A percentile compares a stretch with the other conserved stretches of the same genome.
These are phyloP conservation scores for Podaxis sp. DNA, from an alignment of 768 basidiomycete species.

Conservation along the genomic window DNA sequence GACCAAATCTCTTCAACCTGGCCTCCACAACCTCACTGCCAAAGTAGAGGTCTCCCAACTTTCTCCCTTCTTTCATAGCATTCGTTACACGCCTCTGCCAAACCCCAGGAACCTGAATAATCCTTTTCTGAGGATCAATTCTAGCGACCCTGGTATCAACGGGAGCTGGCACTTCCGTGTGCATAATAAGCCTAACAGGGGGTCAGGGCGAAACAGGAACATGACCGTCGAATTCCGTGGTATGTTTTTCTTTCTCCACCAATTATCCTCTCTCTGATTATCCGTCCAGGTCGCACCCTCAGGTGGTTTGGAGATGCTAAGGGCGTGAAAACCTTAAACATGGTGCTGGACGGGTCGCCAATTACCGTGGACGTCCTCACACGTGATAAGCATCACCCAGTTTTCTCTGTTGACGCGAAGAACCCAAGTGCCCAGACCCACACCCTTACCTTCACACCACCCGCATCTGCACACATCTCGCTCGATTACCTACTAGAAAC, in stretches of 20 bases:
- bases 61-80: conserved; percentile 3
- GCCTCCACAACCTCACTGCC: background rate
- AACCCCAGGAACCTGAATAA: background rate
- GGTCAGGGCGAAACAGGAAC: background rate
- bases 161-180: background rate
- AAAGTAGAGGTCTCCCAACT: background rate
- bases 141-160: background rate
- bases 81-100: background rate
- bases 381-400: background rate
- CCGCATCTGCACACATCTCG: too few relatives aligned
- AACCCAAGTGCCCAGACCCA: background rate
- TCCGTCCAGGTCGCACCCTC: too few relatives aligned
- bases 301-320: too few relatives aligned
- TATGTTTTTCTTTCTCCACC: too few relatives aligned
- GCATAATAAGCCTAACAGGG: background rate
- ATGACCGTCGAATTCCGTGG: too few relatives aligned
- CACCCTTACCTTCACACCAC: background rate
- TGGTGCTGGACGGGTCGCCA: background rate
- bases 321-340: background rate
- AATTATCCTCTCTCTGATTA: too few relatives aligned
- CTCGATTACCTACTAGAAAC: background rate
- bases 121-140: background rate
- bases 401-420: background rate
- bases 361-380: background rate
- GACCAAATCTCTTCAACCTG: background rate